phyloP scores from a whole-genome alignment of 2,329 filamentous ascomycete genomes.

The Sarocladium strictum region DNA sequence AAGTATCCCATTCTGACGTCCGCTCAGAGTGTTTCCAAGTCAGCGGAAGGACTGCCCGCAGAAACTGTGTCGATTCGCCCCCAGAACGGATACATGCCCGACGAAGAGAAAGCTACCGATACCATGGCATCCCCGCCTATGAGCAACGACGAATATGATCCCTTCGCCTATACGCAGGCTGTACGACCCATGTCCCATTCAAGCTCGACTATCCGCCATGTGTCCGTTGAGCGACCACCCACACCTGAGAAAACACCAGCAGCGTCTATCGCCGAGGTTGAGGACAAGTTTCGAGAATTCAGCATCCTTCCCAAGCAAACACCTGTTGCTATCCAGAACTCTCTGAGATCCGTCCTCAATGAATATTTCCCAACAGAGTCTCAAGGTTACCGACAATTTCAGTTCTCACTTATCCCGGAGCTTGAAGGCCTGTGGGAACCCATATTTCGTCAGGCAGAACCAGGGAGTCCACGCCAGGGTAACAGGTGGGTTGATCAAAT shows the following conservation, averaged over 20 bases:
- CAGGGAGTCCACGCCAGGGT: slow-evolving; percentile 22
- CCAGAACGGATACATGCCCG: neutral
- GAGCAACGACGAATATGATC: slow-evolving; percentile 39
- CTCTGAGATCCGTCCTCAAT: slow-evolving; percentile 46
- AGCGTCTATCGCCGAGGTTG: slow-evolving; percentile 22
- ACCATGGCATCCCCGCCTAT: slow-evolving; percentile 13
- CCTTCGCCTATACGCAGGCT: slow-evolving; percentile 33
- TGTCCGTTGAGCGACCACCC: slow-evolving; percentile 29
- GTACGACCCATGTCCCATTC: slow-evolving; percentile 18
- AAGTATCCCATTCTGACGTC: slow-evolving; percentile 19
- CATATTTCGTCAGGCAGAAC: slow-evolving; percentile 36
- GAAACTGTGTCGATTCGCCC: neutral
- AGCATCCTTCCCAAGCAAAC: slow-evolving; percentile 34
- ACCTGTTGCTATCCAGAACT: slow-evolving; percentile 51
- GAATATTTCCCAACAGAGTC: slow-evolving; percentile 43
- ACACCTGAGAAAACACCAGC: slow-evolving; percentile 39
- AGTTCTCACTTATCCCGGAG: slow-evolving; percentile 41
- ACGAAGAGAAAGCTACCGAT: neutral
- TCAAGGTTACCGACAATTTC: slow-evolving; percentile 40
- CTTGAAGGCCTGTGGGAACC: slow-evolving; percentile 47
- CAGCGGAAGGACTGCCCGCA: neutral
- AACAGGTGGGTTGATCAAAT: slow-evolving; percentile 48
- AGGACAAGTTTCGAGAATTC: slow-evolving; percentile 41
- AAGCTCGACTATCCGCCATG: slow-evolving; percentile 13
- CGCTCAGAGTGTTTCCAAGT: neutral